Evolutionary conservation across 1,284 basidiomycete species (phyloP).

Genomic region (Ganoderma multipileum): DNA sequence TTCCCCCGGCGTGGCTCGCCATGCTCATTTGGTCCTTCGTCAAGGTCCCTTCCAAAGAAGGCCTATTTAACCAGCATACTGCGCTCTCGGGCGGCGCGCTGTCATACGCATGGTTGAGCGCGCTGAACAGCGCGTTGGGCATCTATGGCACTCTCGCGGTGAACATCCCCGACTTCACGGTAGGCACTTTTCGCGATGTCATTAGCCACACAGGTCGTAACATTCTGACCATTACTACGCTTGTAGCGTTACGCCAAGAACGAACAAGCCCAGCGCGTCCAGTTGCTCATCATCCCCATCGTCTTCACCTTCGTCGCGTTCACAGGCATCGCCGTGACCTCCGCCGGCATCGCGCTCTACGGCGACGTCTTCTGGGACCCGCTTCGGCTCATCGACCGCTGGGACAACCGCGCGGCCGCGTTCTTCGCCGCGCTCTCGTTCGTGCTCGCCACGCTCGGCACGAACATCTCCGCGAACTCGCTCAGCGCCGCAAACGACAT

Average conservation of each 20-base stretch:
- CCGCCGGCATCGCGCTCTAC: slow-evolving; percentile 68
- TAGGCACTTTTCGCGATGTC: slow-evolving; percentile 36
- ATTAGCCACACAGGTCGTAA: too few species aligned
- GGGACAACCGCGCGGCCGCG: slow-evolving; percentile 79
- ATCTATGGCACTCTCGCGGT: slow-evolving; percentile 70
- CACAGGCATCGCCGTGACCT: slow-evolving; percentile 72
- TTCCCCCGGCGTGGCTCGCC: slow-evolving; percentile 71
- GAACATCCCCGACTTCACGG: slow-evolving; percentile 80
- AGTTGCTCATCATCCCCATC: slow-evolving; percentile 72
- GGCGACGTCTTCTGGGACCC: slow-evolving; percentile 58
- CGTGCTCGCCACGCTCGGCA: slow-evolving; percentile 71
- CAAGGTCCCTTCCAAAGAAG: slow-evolving; percentile 62
- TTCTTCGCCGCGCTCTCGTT: slow-evolving; percentile 81
- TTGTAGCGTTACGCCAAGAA: slow-evolving; percentile 65
- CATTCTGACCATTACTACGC: background rate
- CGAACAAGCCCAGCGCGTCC: slow-evolving; percentile 68
- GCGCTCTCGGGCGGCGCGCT: slow-evolving; percentile 55
- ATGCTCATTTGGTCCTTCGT: slow-evolving; percentile 80
- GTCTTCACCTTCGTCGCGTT: slow-evolving; percentile 67
- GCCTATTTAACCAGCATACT: slow-evolving; percentile 55
- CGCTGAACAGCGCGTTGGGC: slow-evolving; percentile 73
- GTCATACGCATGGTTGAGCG: slow-evolving; percentile 78
- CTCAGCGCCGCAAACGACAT: slow-evolving; percentile 83
- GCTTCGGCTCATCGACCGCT: slow-evolving; percentile 63
- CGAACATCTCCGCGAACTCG: slow-evolving; percentile 80